Base-by-base conservation (phyloP, 352 stramenopile genomes). In the Peronospora destructor region DNA sequence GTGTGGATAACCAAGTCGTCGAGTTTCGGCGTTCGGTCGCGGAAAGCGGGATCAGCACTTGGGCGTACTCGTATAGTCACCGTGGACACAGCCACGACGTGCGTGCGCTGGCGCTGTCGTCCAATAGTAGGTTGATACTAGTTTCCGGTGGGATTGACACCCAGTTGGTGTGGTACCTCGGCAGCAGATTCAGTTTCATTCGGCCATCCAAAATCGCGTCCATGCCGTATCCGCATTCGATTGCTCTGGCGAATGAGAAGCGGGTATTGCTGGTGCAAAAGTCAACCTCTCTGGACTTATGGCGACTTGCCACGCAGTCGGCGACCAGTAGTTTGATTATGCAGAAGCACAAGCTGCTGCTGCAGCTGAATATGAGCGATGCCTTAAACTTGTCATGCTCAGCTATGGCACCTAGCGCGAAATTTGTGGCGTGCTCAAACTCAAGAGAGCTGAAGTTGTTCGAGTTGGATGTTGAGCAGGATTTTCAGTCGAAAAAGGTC, bases 111-210 rank as follows among this genome's bases (percentile, higher is more conserved):
- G 85, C 83, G 25, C 49, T 96, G 11, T 87, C 80, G 21, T 55
- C 62, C 4, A 56, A 56, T 11, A 58, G 44, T 61, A 71, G 76
- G 12, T 34, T 56, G 13, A 59, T 95, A 30, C 71, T 98, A 23
- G 84, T 96, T 13, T 97, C 86, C 11, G 91, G 85, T 21, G 88
- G 93, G 42, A 78, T 97, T 39, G 93, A 98, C 80, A 97, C 91
- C 11, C 91, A 97, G 67, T 58, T 98, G 6, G 94, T 95, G 38
- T 94, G 83, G 59, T 97, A 97, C 67, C 64, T 71, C 39, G 81
- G 85, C 16, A 58, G 73, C 34, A 83, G 74, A 29, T 97, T 97
- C 61, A 74, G 82, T 57, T 76, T 82, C 14, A 68, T 73, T 49
- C 82, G 91, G 1, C 89, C 93, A 6, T 74, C 65, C 59, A 95